Conservation (phyloP, 2,329 filamentous ascomycete species). For the Mycosphaerella sp. region DNA sequence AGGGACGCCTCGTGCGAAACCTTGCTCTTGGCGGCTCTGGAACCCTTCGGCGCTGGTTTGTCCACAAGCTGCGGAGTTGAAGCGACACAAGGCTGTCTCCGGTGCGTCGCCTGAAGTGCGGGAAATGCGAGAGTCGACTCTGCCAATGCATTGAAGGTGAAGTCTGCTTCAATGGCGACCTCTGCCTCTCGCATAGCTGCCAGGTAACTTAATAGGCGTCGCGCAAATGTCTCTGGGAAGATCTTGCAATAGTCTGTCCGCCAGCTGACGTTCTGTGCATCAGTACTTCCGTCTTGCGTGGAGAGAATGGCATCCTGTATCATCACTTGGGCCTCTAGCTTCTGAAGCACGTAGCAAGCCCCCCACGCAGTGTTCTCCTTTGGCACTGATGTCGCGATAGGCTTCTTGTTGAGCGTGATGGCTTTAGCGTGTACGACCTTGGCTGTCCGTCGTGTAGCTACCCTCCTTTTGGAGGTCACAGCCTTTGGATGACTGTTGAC, state of each 20-base stretch:
- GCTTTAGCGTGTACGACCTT: background rate
- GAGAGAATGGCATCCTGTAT: slow-evolving; percentile 12
- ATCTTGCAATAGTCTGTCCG: slow-evolving; percentile 4
- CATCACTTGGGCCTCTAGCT: slow-evolving; percentile 9
- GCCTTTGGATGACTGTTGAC: background rate
- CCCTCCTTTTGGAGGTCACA: background rate
- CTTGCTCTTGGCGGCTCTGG: slow-evolving; percentile 3
- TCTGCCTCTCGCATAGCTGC: slow-evolving; percentile 12
- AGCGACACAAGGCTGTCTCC: slow-evolving; percentile 1
- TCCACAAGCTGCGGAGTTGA: background rate
- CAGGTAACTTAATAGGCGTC: slow-evolving; percentile 12
- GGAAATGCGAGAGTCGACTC: slow-evolving; percentile 90
- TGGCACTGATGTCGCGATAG: background rate
- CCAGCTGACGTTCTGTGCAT: background rate
- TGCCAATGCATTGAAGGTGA: slow-evolving; percentile 47
- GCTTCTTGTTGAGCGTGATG: background rate
- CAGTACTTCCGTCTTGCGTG: slow-evolving; percentile 4
- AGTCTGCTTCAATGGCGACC: slow-evolving; percentile 54
- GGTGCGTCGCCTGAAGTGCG: slow-evolving; percentile 44
- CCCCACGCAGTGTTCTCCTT: slow-evolving; percentile 4
- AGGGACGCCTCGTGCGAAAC: slow-evolving; percentile 13
- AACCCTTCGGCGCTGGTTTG: slow-evolving; percentile 3
- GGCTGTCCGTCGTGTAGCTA: background rate
- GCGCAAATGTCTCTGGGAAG: slow-evolving; percentile 8
- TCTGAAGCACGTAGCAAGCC: slow-evolving; percentile 15